Evolutionary conservation across 2,329 filamentous ascomycete genomes (phyloP), one percentile per base, ranked within the genome.

Genomic region (Scorias spongiosa): DNA sequence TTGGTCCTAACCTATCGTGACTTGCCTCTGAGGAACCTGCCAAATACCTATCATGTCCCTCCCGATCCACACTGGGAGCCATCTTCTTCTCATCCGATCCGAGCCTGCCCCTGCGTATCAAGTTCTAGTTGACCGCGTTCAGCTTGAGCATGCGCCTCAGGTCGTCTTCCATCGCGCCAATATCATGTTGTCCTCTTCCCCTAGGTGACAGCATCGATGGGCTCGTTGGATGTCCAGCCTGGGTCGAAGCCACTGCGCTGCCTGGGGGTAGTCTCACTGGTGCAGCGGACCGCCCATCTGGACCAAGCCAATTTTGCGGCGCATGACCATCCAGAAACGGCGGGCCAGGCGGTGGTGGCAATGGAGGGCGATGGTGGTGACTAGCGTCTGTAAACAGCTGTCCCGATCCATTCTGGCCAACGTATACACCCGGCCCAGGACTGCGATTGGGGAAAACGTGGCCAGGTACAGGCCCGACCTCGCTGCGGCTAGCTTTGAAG

Each of bases 401-500:
- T 30, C 18, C 7, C 29, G 30, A 32, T 29, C 41, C 9, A 39
- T 40, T 42, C 36, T 46, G 39, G 7, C 20, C 20, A 3, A 26
- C 7, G 7, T 26, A 26, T 7, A 26, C 20, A 3, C 20, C 20
- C 20, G 20, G 20, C 20, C 7, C 4, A 26, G 20, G 20, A 26
- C 20, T 26, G 20, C 20, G 20, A 7, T 26, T 26, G 20, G 20
- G 20, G 20, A 26, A 26, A 4, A 26, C 20, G 7, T 26, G 20
- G 20, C 20, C 20, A 46, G 44, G 41, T 42, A 15, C 20, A 41
- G 46, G 37, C 41, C 39, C 26, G 49, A 46, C 43, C 32, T 12
- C 46, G 40, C 29, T 30, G 44, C 66, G 63, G 11, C 64, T 64
- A 29, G 66, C 66, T 49, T 69, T 64, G 60, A 71, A 71, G 18